A percentile compares a stretch with the other conserved stretches of the same genome.
These are phyloP conservation scores for Kappamyces sp. DNA, from an alignment of 192 early-diverging fungal species.

Conservation along the genomic window DNA sequence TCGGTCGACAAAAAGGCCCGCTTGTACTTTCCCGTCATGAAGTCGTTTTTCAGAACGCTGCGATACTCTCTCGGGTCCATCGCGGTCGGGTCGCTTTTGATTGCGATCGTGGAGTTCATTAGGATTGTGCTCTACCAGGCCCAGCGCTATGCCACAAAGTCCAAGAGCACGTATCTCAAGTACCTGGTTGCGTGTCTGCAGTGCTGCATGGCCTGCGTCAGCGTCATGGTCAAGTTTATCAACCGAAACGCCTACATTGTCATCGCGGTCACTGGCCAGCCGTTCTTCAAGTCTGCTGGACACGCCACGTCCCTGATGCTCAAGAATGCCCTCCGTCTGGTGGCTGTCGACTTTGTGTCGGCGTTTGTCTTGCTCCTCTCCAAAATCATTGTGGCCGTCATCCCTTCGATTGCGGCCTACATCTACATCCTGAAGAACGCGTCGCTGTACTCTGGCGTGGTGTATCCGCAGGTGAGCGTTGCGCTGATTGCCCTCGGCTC, in stretches of 20 bases:
- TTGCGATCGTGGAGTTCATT: constrained; percentile 46
- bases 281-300: constrained; percentile 42
- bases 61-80: constrained; percentile 51
- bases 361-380: constrained; percentile 42
- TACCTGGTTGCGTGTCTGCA: constrained; percentile 37
- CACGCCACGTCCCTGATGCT: constrained; percentile 35
- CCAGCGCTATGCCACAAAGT: constrained; percentile 23
- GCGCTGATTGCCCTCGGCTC: constrained; percentile 30
- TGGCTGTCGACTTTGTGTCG: constrained; percentile 35
- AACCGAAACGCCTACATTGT: constrained; percentile 55
- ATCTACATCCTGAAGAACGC: constrained; percentile 10
- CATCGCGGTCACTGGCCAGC: constrained; percentile 43
- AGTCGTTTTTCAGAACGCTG: constrained; percentile 29
- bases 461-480: constrained; percentile 18
- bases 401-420: constrained; percentile 20
- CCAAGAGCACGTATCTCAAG: constrained; percentile 23
- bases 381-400: constrained; percentile 45
- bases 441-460: constrained; percentile 5
- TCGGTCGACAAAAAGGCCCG: constrained; percentile 37
- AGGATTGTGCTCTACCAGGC: constrained; percentile 34
- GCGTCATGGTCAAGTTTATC: constrained; percentile 43
- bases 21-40: constrained; percentile 23
- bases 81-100: constrained; percentile 45
- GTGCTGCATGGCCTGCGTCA: constrained; percentile 37
- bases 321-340: constrained; percentile 34